phyloP scores from a whole-genome alignment of 129 eudicot species.

The Rutidosis leptorrhynchoides region DNA sequence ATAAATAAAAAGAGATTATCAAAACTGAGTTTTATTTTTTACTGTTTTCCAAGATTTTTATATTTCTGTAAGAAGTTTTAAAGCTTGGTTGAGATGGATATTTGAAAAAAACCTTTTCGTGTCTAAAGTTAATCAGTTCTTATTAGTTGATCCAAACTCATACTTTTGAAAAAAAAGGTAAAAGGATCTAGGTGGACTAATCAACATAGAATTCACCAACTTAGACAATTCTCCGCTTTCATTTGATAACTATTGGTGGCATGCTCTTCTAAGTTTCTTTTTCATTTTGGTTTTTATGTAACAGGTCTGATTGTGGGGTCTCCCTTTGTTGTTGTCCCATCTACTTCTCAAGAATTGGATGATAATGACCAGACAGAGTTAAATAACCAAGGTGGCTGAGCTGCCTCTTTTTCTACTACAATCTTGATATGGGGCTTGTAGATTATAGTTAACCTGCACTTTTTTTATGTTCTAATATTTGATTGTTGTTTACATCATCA shows the following conservation, averaged over 20 bases:
- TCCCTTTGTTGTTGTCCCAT: constrained; percentile 66
- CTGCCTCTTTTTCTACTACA: constrained; percentile 4
- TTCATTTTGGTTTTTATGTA: constrained; percentile 20
- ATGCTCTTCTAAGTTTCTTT: constrained; percentile 3
- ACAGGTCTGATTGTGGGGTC: constrained; percentile 78
- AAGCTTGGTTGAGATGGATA: constrained; percentile 6
- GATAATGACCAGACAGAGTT: constrained; percentile 59
- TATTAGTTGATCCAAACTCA: constrained; percentile 9
- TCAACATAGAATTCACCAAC: background rate
- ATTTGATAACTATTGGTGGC: background rate
- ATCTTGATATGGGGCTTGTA: background rate
- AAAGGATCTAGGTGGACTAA: background rate
- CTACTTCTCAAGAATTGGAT: constrained; percentile 54
- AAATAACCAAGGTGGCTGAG: constrained; percentile 53
- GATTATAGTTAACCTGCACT: background rate
- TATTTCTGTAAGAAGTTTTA: background rate
- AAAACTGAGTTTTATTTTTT: constrained; percentile 14
- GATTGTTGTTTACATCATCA: constrained; percentile 12
- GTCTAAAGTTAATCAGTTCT: background rate
- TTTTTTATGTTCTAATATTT: background rate
- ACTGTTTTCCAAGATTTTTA: background rate
- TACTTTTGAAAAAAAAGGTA: background rate
- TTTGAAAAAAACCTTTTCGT: constrained; percentile 6
- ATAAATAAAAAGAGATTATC: background rate
- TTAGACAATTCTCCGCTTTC: background rate